Evolutionary conservation across 306 rosid genomes (phyloP).

Genomic region (Calophaca sinica): DNA sequence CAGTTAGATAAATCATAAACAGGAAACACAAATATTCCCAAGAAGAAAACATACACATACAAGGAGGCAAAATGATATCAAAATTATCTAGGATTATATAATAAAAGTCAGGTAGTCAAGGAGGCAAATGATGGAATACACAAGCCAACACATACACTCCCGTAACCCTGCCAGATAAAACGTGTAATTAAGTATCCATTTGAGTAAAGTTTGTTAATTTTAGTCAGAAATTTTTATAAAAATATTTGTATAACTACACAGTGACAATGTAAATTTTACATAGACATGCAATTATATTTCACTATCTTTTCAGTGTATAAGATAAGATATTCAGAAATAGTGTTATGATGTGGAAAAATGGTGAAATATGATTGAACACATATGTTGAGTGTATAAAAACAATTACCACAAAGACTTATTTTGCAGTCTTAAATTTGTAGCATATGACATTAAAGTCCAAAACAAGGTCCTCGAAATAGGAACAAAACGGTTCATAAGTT

Average conservation of each 20-base stretch:
- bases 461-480: slow-evolving; percentile 10
- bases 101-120: background rate
- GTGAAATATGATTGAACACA: background rate
- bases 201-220: slow-evolving; percentile 15
- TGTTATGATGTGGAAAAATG: background rate
- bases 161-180: slow-evolving; percentile 10
- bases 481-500: background rate
- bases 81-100: background rate
- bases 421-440: background rate
- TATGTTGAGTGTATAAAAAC: background rate
- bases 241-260: background rate
- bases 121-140: slow-evolving; percentile 26
- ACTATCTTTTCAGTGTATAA: no score
- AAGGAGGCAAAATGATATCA: background rate
- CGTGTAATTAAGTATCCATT: slow-evolving; percentile 6
- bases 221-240: background rate
- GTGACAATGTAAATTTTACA: background rate
- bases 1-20: slow-evolving; percentile 39
- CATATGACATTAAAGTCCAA: background rate
- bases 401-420: background rate
- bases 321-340: no score
- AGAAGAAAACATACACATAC: background rate
- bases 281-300: background rate
- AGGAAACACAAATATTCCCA: slow-evolving; percentile 6
- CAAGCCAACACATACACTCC: slow-evolving; percentile 15